These are phyloP conservation scores for Nannochloris sp. DNA, from an alignment of 139 green algal genomes.

Conservation along the genomic window DNA sequence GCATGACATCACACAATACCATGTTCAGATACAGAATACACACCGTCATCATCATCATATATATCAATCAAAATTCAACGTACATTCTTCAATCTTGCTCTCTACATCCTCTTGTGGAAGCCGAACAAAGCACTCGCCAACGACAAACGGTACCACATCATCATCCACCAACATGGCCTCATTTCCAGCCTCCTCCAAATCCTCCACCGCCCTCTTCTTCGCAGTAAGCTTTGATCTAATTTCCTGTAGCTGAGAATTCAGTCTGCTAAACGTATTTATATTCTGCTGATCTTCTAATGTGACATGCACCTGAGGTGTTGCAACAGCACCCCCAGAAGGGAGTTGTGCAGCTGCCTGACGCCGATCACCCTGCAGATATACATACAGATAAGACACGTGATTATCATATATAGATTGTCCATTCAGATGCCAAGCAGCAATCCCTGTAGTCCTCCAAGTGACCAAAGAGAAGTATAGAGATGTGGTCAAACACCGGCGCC, in stretches of 20 bases:
- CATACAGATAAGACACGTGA: too few species aligned
- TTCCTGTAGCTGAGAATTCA: slow-evolving; percentile 61
- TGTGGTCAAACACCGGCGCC: too few species aligned
- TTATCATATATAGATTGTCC: too few species aligned
- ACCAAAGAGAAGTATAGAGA: too few species aligned
- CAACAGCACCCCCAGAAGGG: too few species aligned
- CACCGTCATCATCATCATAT: not conserved
- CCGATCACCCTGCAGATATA: too few species aligned
- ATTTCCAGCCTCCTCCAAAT: slow-evolving; percentile 67
- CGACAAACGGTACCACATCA: slow-evolving; percentile 41
- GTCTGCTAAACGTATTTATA: slow-evolving; percentile 69
- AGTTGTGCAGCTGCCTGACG: too few species aligned
- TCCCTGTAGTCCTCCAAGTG: too few species aligned
- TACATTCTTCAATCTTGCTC: slow-evolving; percentile 37
- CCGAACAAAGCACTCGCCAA: slow-evolving; percentile 61
- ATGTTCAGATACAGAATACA: not conserved
- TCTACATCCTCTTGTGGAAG: slow-evolving; percentile 43
- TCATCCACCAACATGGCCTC: slow-evolving; percentile 76
- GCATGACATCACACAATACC: not conserved
- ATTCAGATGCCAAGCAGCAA: too few species aligned
- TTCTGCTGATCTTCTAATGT: slow-evolving; percentile 61
- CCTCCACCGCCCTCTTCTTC: slow-evolving; percentile 52
- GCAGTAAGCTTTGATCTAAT: slow-evolving; percentile 44
- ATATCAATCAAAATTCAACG: not conserved
- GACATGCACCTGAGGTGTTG: slow-evolving; percentile 35